Conservation (phyloP, 805 yeast genomes). For the Wickerhamiella allomyrinae region DNA sequence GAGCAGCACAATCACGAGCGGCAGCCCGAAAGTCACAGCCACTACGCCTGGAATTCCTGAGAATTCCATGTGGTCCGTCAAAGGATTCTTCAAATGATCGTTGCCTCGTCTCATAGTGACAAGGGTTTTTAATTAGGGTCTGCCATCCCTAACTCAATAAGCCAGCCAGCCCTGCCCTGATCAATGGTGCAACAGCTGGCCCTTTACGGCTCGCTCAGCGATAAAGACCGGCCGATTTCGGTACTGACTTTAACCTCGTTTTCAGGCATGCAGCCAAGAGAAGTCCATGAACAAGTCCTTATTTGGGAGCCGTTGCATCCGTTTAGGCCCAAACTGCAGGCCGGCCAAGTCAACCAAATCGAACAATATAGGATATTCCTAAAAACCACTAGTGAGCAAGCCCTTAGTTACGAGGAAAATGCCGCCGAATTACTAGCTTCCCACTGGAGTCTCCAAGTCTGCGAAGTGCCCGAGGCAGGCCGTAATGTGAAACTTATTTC, state of each 20-base stretch:
- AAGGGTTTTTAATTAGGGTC: too few relatives aligned
- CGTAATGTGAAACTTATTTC: constrained; percentile 34
- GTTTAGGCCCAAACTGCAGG: constrained; percentile 19
- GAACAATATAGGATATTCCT: constrained; percentile 25
- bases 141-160: too few relatives aligned
- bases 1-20: constrained; percentile 44
- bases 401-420: not conserved
- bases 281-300: constrained; percentile 18
- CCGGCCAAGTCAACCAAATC: constrained; percentile 23
- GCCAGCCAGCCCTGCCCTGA: too few relatives aligned
- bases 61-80: constrained; percentile 59
- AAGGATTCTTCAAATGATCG: constrained; percentile 60
- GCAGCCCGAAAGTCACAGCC: constrained; percentile 51
- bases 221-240: constrained; percentile 21
- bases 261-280: constrained; percentile 25
- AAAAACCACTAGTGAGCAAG: constrained; percentile 2
- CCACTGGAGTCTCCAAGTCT: constrained; percentile 21
- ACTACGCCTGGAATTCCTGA: constrained; percentile 65
- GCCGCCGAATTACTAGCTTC: constrained; percentile 4
- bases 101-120: too few relatives aligned
- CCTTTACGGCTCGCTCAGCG: constrained; percentile 22
- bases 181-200: constrained; percentile 27
- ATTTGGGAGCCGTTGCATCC: constrained; percentile 23
- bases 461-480: constrained; percentile 29
- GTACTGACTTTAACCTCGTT: constrained; percentile 24